Evolutionary conservation across 2,329 filamentous ascomycete genomes (phyloP).

Genomic region (Cladosporium sp.): DNA sequence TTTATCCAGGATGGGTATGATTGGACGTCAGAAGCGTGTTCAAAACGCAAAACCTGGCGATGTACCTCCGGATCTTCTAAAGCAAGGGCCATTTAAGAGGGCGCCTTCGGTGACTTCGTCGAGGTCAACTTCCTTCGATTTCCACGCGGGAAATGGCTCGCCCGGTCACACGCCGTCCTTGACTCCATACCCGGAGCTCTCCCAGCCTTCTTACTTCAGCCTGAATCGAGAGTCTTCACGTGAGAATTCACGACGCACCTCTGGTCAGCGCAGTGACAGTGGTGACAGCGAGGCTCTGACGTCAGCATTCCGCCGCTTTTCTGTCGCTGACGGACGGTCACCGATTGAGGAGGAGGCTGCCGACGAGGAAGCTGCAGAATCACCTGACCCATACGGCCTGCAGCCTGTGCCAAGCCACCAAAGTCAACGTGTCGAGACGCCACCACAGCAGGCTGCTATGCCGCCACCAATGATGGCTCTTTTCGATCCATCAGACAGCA

Average conservation of each 20-base stretch:
- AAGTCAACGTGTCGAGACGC: conserved; percentile 42
- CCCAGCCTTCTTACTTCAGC: conserved; percentile 90
- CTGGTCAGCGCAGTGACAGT: conserved; percentile 72
- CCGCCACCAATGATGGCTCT: conserved; percentile 86
- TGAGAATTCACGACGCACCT: conserved; percentile 51
- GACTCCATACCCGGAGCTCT: conserved; percentile 67
- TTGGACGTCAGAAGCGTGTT: conserved; percentile 92
- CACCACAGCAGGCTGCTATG: conserved; percentile 68
- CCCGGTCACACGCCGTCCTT: conserved; percentile 82
- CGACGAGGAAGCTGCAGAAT: conserved; percentile 62
- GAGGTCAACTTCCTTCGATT: conserved; percentile 87
- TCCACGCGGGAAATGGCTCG: conserved; percentile 68
- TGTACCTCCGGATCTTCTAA: conserved; percentile 85
- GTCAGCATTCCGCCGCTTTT: conserved; percentile 77
- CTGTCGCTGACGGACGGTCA: conserved; percentile 51
- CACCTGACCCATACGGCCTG: conserved; percentile 71
- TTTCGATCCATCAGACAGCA: conserved; percentile 92
- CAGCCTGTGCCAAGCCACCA: conserved; percentile 54
- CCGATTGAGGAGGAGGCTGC: conserved; percentile 72
- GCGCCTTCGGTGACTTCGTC: conserved; percentile 84
- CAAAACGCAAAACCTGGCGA: conserved; percentile 74
- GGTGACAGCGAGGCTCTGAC: conserved; percentile 73
- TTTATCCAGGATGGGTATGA: conserved; percentile 91
- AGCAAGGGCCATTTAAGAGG: conserved; percentile 84
- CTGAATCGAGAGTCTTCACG: conserved; percentile 53